These are phyloP conservation scores for Pholiota microspora DNA, from an alignment of 768 basidiomycete genomes.

Conservation along the genomic window DNA sequence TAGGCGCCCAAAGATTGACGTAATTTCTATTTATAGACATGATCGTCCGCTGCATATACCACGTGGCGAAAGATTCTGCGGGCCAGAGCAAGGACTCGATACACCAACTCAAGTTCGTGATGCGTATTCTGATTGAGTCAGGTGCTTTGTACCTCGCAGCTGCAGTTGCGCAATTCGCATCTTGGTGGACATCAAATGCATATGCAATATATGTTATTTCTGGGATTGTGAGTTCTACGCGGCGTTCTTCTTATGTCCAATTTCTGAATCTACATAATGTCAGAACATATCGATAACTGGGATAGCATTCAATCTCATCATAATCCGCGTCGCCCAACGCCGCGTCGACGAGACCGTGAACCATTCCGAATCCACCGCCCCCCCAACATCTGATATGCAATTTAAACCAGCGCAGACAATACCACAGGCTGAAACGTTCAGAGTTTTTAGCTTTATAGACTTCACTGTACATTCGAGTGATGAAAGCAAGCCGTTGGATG, in stretches of 20 bases:
- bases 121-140: constrained; percentile 19
- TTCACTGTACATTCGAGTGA: too few relatives aligned
- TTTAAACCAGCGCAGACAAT: too few relatives aligned
- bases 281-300: constrained; percentile 18
- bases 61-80: neutral
- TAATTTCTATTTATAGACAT: too few relatives aligned
- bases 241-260: neutral
- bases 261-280: neutral
- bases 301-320: constrained; percentile 22
- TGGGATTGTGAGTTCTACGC: constrained; percentile 17
- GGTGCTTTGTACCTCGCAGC: constrained; percentile 15
- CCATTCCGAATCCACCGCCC: too few relatives aligned
- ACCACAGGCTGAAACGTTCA: too few relatives aligned
- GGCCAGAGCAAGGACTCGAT: neutral
- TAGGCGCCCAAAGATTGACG: neutral
- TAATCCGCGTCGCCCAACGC: constrained; percentile 11
- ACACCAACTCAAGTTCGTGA: neutral
- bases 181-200: constrained; percentile 8
- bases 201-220: constrained; percentile 12
- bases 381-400: too few relatives aligned
- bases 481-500: too few relatives aligned
- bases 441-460: too few relatives aligned
- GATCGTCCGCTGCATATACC: constrained; percentile 10
- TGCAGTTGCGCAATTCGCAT: constrained; percentile 12
- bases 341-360: neutral